phyloP scores from a whole-genome alignment of 768 basidiomycete species.

The Mycena maculata region DNA sequence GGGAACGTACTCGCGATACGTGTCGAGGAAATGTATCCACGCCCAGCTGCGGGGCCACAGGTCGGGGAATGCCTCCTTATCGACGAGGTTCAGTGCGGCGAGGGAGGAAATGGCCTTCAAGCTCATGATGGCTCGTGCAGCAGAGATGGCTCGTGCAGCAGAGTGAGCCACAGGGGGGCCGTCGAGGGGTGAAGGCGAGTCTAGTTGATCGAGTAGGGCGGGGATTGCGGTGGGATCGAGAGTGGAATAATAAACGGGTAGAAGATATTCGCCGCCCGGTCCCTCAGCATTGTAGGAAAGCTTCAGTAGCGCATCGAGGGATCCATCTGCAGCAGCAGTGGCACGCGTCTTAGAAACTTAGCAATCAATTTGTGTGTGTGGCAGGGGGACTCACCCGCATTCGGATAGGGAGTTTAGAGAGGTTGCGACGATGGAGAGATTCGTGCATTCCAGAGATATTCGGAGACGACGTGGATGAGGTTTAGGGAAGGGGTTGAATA shows the following conservation, averaged over 20 bases:
- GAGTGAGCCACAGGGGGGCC: not conserved
- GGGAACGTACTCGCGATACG: not conserved
- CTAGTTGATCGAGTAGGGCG: not conserved
- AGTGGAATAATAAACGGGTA: not conserved
- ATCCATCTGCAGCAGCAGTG: not conserved
- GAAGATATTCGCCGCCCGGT: not conserved
- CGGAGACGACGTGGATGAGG: too few relatives aligned
- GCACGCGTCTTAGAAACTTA: not conserved
- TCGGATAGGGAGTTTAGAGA: not conserved
- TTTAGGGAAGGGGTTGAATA: too few relatives aligned
- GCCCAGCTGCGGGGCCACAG: slow-evolving; percentile 2
- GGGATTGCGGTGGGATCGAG: not conserved
- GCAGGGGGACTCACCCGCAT: not conserved
- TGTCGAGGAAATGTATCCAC: slow-evolving; percentile 11
- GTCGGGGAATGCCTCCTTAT: not conserved
- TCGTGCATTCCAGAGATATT: too few relatives aligned
- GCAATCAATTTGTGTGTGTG: too few relatives aligned
- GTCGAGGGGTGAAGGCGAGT: not conserved
- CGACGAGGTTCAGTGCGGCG: not conserved
- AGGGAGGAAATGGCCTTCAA: not conserved
- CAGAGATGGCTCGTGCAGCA: not conserved
- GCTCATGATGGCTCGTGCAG: not conserved
- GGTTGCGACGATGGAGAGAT: not conserved
- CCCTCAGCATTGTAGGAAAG: not conserved
- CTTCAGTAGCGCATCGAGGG: not conserved